phyloP scores from a whole-genome alignment of 306 rosid genomes.

The Argentina anserina region DNA sequence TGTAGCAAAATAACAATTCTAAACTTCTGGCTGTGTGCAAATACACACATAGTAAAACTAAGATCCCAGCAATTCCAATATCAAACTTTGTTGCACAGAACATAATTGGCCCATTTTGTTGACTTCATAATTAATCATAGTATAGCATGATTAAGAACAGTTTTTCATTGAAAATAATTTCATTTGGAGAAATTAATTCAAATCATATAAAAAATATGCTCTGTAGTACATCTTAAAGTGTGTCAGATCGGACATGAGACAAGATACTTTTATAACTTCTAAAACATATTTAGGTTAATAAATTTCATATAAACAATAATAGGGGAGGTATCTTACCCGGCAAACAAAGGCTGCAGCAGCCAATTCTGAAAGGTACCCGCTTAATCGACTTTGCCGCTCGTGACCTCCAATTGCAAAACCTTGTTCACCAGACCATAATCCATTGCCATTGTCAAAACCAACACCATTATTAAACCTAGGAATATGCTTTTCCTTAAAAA shows the following conservation, averaged over 20 bases:
- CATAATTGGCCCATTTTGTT: neutral
- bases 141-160: neutral
- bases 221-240: neutral
- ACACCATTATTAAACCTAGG: constrained; percentile 75
- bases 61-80: neutral
- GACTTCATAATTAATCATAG: neutral
- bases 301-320: too few relatives aligned
- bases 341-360: constrained; percentile 99
- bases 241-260: neutral
- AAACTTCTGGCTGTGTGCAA: neutral
- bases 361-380: constrained; percentile 90
- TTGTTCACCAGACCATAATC: constrained; percentile 74
- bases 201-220: neutral
- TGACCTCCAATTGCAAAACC: constrained; percentile 94
- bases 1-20: neutral
- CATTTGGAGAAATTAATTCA: too few relatives aligned
- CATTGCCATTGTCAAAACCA: constrained; percentile 86
- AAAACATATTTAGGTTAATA: too few relatives aligned
- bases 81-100: neutral
- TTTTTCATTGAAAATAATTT: neutral
- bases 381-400: constrained; percentile 75
- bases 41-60: neutral
- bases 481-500: constrained; percentile 30
- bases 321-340: constrained; percentile 50
- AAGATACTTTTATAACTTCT: neutral